Conservation (phyloP, 305 asterid species). For the Fraxinus platypoda region DNA sequence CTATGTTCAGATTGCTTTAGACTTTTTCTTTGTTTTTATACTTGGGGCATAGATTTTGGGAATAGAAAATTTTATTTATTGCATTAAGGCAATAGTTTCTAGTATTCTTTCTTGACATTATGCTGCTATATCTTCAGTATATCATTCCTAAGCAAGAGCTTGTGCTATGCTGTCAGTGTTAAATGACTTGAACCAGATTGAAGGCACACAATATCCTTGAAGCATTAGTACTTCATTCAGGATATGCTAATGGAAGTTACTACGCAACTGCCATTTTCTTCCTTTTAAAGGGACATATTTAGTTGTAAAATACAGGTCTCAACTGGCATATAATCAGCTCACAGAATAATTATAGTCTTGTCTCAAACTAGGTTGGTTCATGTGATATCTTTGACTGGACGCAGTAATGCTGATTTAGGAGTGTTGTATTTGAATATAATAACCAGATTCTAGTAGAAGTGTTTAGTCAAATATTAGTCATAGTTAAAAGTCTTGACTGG, state of each 20-base stretch:
- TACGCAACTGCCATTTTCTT: background rate
- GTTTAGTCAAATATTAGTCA: background rate
- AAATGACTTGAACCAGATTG: slow-evolving; percentile 3
- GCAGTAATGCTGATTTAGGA: background rate
- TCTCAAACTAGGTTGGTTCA: background rate
- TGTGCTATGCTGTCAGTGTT: background rate
- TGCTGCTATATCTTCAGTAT: slow-evolving; percentile 7
- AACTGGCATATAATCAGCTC: background rate
- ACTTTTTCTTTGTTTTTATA: slow-evolving; percentile 6
- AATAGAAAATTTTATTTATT: slow-evolving; percentile 12
- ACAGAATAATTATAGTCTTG: background rate
- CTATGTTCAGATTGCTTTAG: slow-evolving; percentile 22
- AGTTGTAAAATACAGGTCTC: background rate
- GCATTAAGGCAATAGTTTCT: background rate
- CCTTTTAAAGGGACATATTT: background rate
- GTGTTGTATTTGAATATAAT: background rate
- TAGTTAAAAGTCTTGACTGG: slow-evolving; percentile 4
- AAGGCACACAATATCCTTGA: background rate
- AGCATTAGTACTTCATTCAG: background rate
- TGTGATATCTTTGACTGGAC: background rate
- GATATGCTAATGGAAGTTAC: background rate
- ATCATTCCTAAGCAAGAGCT: background rate
- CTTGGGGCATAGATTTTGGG: slow-evolving; percentile 18
- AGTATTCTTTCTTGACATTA: background rate
- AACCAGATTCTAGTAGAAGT: background rate